Percentiles rank a stretch among this genome's conserved stretches.
Evolutionary conservation across 257 asterid species (phyloP).

Genomic region (Plectranthus barbatus): DNA sequence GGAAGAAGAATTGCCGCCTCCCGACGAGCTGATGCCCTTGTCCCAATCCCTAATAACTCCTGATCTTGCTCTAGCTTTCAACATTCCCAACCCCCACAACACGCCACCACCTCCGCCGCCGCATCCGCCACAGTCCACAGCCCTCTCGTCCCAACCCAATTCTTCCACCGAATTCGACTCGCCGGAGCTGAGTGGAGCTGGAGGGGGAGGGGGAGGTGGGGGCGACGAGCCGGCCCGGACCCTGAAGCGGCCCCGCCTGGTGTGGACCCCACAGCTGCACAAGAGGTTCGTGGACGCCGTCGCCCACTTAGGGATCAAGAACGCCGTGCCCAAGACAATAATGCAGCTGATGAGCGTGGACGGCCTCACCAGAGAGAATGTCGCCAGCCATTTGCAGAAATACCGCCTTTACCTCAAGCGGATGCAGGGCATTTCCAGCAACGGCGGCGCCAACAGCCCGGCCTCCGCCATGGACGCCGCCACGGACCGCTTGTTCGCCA

Average conservation of each 20-base stretch:
- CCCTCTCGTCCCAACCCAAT: conserved; percentile 43
- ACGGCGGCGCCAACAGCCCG: conserved; percentile 16
- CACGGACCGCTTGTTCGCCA: conserved; percentile 55
- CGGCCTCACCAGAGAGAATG: too few species aligned
- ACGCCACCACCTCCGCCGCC: conserved; percentile 26
- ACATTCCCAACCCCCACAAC: conserved; percentile 53
- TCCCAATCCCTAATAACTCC: conserved; percentile 75
- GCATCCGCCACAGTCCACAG: conserved; percentile 29
- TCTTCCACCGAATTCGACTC: conserved; percentile 53
- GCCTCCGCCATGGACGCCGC: conserved; percentile 40
- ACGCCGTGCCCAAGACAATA: too few species aligned
- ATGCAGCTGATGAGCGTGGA: too few species aligned
- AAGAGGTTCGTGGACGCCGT: conserved; percentile 50
- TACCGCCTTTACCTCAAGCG: conserved; percentile 46
- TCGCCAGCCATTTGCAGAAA: conserved; percentile 54
- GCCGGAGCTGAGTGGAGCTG: too few species aligned
- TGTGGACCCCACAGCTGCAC: conserved; percentile 60
- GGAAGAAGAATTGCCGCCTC: conserved; percentile 76
- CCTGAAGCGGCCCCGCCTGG: conserved; percentile 46
- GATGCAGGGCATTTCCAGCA: conserved; percentile 36
- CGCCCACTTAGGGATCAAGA: conserved; percentile 41
- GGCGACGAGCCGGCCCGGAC: conserved; percentile 45
- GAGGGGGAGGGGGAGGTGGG: conserved; percentile 18
- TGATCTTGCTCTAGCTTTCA: too few species aligned
- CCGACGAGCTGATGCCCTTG: conserved; percentile 70